These are phyloP conservation scores for Scheffersomyces stambukii DNA, from an alignment of 1,139 yeast species.

Conservation along the genomic window DNA sequence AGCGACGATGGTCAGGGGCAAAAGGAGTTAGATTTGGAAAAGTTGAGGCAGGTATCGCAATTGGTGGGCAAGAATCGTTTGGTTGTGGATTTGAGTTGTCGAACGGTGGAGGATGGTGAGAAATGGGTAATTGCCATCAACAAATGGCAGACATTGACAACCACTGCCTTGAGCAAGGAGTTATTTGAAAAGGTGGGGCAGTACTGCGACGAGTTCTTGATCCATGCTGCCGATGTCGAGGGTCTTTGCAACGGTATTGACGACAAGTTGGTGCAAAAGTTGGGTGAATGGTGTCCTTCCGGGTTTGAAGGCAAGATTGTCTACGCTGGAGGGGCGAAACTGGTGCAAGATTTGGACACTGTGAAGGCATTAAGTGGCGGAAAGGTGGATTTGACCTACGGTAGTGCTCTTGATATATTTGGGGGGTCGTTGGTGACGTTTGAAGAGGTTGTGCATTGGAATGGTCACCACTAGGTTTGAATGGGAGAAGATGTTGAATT, in stretches of 20 bases:
- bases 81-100: slow-evolving; percentile 91
- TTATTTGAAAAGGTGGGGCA: slow-evolving; percentile 51
- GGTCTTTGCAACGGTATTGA: slow-evolving; percentile 94
- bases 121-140: slow-evolving; percentile 94
- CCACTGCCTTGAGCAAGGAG: slow-evolving; percentile 48
- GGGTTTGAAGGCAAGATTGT: slow-evolving; percentile 67
- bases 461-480: slow-evolving; percentile 18
- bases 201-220: slow-evolving; percentile 80
- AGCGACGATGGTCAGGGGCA: slow-evolving; percentile 32
- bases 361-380: slow-evolving; percentile 71
- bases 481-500: no score
- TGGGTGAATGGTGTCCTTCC: slow-evolving; percentile 73
- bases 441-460: slow-evolving; percentile 73
- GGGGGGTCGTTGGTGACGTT: slow-evolving; percentile 82
- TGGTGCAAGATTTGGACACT: slow-evolving; percentile 57
- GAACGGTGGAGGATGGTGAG: slow-evolving; percentile 38
- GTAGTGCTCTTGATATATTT: slow-evolving; percentile 89
- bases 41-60: slow-evolving; percentile 44
- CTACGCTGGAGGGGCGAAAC: slow-evolving; percentile 95
- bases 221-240: slow-evolving; percentile 98
- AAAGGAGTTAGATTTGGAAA: slow-evolving; percentile 52
- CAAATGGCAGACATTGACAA: slow-evolving; percentile 91
- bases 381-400: slow-evolving; percentile 85
- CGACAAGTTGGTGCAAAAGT: slow-evolving; percentile 59
- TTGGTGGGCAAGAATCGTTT: slow-evolving; percentile 61